These are phyloP conservation scores for Citrus sinensis DNA, from an alignment of 345 rosid species.

Conservation along the genomic window DVS_A1.0 CM039162.1:8265001-8265500, in stretches of 20 bases:
- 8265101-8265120: background rate
- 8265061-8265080: constrained; percentile 17
- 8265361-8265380: constrained; percentile 46
- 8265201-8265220: background rate
- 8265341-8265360: background rate
- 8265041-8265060: constrained; percentile 61
- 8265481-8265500: constrained; percentile 47
- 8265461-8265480: constrained; percentile 41
- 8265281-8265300: background rate
- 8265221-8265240: background rate
- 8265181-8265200: background rate
- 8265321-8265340: background rate
- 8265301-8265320: background rate
- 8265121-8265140: background rate
- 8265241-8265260: background rate
- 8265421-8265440: constrained; percentile 43
- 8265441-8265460: constrained; percentile 70
- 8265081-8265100: constrained; percentile 6
- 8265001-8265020: constrained; percentile 96
- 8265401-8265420: constrained; percentile 65
- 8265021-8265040: constrained; percentile 81
- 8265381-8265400: constrained; percentile 79
- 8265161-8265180: background rate
- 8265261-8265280: background rate
- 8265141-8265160: background rate